A percentile compares a stretch with the other conserved stretches of the same genome.
phyloP scores from a whole-genome alignment of 2,329 filamentous ascomycete genomes.

The Sporothrix variecibatus region DNA sequence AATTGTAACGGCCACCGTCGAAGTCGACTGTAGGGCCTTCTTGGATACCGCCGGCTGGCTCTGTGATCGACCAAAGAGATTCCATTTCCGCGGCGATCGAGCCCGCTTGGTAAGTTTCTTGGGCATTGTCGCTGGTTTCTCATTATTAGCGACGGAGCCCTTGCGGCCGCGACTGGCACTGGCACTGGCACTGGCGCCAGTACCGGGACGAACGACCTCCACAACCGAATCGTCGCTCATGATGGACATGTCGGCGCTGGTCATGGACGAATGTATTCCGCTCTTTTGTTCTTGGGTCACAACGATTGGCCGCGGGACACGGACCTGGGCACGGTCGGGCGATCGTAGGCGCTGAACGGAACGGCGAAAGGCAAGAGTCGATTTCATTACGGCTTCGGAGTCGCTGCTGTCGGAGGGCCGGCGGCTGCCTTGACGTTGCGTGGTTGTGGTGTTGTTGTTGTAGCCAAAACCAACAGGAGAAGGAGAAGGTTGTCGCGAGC shows the following conservation, averaged over 20 bases:
- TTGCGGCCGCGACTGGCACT: constrained; percentile 34
- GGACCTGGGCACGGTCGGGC: constrained; percentile 46
- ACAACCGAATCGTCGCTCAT: constrained; percentile 58
- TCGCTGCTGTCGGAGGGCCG: constrained; percentile 60
- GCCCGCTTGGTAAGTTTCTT: constrained; percentile 60
- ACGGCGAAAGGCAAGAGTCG: constrained; percentile 56
- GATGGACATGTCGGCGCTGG: constrained; percentile 58
- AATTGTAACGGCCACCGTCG: constrained; percentile 51
- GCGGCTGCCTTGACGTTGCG: constrained; percentile 25
- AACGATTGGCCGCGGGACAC: constrained; percentile 56
- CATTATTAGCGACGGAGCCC: background rate
- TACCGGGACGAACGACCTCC: constrained; percentile 44
- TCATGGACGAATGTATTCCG: constrained; percentile 51
- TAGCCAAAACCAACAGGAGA: constrained; percentile 25
- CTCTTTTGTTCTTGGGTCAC: constrained; percentile 39
- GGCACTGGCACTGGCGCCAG: constrained; percentile 28
- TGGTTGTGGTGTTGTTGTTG: background rate
- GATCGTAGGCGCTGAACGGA: constrained; percentile 55
- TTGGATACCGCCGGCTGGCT: constrained; percentile 43
- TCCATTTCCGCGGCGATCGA: constrained; percentile 63
- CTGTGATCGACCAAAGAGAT: constrained; percentile 61
- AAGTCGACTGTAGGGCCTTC: constrained; percentile 43
- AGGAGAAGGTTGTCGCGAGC: constrained; percentile 32
- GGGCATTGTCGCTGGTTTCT: constrained; percentile 33
- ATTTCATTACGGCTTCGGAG: constrained; percentile 52